A percentile compares a stretch with the other conserved stretches of the same genome.
Conservation (phyloP, 2,329 filamentous ascomycete species). For the Zalaria obscura region DNA sequence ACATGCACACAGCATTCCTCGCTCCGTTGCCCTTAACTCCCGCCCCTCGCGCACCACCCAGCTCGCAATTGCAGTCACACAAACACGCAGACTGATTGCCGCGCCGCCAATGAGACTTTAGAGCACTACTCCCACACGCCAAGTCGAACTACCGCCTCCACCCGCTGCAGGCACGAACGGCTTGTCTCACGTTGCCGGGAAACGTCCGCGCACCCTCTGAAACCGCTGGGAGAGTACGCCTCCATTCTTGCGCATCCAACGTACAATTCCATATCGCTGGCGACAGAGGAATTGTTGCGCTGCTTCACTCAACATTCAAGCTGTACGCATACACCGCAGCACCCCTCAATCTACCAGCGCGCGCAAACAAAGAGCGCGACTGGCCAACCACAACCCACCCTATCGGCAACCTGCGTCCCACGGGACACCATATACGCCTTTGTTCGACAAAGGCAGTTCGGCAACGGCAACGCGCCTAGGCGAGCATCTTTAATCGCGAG, state of each 20-base stretch:
- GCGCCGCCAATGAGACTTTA: background rate
- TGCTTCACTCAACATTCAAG: too few species aligned
- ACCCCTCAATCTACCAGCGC: too few species aligned
- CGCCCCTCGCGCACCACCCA: background rate
- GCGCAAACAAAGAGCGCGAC: too few species aligned
- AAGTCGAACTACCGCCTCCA: background rate
- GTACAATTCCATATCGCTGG: too few species aligned
- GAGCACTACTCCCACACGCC: background rate
- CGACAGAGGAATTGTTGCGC: too few species aligned
- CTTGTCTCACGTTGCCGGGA: too few species aligned
- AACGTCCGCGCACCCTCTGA: too few species aligned
- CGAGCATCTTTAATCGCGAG: too few species aligned
- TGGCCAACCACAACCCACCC: too few species aligned
- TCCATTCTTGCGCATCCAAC: too few species aligned
- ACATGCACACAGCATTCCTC: background rate
- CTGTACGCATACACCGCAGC: too few species aligned
- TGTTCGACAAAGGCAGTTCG: background rate
- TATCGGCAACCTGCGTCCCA: background rate
- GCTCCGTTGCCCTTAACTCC: background rate
- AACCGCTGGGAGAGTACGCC: too few species aligned
- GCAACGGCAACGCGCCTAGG: background rate
- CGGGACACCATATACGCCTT: background rate
- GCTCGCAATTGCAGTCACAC: background rate
- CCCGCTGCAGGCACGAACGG: background rate
- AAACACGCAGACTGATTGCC: background rate